Evolutionary conservation across 768 basidiomycete genomes (phyloP), one percentile per base, ranked within the genome.

Genomic region (Tricholoma furcatifolium): DNA sequence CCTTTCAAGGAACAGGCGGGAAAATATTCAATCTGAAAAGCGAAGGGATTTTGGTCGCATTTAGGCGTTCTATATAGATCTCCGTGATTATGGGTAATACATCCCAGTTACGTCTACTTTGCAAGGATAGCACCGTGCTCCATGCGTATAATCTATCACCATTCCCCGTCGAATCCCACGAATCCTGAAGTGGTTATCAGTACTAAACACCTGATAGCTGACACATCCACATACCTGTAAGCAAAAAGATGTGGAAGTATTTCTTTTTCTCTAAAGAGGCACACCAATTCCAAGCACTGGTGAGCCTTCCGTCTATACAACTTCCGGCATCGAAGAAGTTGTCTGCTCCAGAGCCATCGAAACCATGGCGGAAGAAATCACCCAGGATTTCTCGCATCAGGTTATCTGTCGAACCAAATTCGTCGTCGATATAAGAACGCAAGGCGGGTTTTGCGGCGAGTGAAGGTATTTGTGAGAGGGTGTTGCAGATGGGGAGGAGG

Each of bases 271-370:
- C 91, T 59, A 93, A 67, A 42, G 76, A 78, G 44, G 85, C 83
- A 70, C 91, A 93, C 91, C 91, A 93, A 65, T 93, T 91, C 91
- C 91, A 93, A 4, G 91, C 91, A 66, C 89, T 91, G 27, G 91
- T 93, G 62, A 93, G 68, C 3, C 91, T 78, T 11, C 91, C 91
- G 61, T 93, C 91, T 59, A 93, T 92, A 59, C 81, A 82, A 57
- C 87, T 90, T 15, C 91, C 90, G 35, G 91, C 91, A 64, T 93
- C 91, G 65, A 87, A 91, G 73, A 90, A 92, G 66, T 91, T 92
- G 63, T 92, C 91, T 3, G 91, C 91, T n/a, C 91, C 91, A 21
- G 88, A 90, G 1, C 91, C 91, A 67, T 93, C 91, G 64, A 93
- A 93, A 1, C 85, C 91, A 60, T 93, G 91, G 43, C 87, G 76